These are phyloP conservation scores for Annulohypoxylon stygium DNA, from an alignment of 495 filamentous ascomycete species.

Conservation along the genomic window DNA sequence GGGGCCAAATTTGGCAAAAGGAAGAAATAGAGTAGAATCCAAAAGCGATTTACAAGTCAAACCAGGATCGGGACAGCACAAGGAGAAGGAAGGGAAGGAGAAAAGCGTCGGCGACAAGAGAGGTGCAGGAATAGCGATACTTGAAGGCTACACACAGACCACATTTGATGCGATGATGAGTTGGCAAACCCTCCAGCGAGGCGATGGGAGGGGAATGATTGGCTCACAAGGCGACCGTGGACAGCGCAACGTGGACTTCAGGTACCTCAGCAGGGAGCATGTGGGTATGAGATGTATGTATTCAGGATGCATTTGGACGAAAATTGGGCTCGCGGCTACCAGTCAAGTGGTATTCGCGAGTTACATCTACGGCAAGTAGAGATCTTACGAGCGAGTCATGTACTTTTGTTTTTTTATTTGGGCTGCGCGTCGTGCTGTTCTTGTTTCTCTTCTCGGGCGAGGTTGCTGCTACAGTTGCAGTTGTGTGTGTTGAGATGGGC, in stretches of 20 bases:
- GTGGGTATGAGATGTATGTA: slow-evolving; percentile 44
- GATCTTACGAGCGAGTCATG: slow-evolving; percentile 22
- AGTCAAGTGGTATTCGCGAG: slow-evolving; percentile 36
- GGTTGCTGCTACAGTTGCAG: slow-evolving; percentile 22
- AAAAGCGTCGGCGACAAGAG: slow-evolving; percentile 41
- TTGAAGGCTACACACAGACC: slow-evolving; percentile 61
- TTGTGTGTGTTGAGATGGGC: slow-evolving; percentile 43
- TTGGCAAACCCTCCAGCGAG: slow-evolving; percentile 56
- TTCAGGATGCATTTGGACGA: slow-evolving; percentile 38
- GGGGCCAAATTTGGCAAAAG: slow-evolving; percentile 10
- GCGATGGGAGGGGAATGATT: slow-evolving; percentile 52
- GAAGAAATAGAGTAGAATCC: slow-evolving; percentile 4
- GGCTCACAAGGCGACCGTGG: slow-evolving; percentile 47
- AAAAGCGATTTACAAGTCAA: neutral
- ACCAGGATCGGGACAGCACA: slow-evolving; percentile 14
- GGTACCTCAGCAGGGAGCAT: slow-evolving; percentile 48
- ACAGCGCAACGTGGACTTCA: slow-evolving; percentile 53
- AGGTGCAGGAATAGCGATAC: slow-evolving; percentile 48
- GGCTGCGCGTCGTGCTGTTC: slow-evolving; percentile 5
- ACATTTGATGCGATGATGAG: slow-evolving; percentile 62
- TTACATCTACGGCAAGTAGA: slow-evolving; percentile 20
- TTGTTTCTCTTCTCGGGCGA: slow-evolving; percentile 17
- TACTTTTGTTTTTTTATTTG: slow-evolving; percentile 19
- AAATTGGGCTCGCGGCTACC: slow-evolving; percentile 32
- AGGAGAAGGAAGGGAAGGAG: slow-evolving; percentile 31